These are phyloP conservation scores for Aspergillus aculeatinus DNA, from an alignment of 2,329 filamentous ascomycete genomes.

Conservation along the genomic window DNA sequence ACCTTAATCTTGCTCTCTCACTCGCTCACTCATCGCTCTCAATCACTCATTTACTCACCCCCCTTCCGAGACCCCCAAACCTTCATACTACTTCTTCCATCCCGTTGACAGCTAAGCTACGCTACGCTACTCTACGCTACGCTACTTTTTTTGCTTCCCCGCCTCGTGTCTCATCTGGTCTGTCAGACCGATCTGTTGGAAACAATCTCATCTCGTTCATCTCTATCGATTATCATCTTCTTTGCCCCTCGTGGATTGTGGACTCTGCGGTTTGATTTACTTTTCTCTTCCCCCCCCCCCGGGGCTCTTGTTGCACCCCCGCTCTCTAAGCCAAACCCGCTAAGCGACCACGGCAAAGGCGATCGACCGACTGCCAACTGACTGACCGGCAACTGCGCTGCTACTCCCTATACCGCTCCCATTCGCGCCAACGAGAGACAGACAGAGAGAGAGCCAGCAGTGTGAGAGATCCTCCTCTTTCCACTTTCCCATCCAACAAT, in stretches of 20 bases:
- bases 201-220: not conserved
- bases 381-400: constrained; percentile 21
- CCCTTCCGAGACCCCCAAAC: constrained; percentile 1
- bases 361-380: constrained; percentile 32
- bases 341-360: constrained; percentile 41
- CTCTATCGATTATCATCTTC: not conserved
- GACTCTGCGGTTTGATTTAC: constrained; percentile 1
- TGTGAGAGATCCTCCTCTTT: constrained; percentile 11
- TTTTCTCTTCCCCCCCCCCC: constrained; percentile 16
- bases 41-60: not conserved
- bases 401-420: constrained; percentile 22
- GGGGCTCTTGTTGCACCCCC: constrained; percentile 29
- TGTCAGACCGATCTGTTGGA: not conserved
- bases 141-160: not conserved
- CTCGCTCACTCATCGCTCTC: not conserved
- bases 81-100: not conserved
- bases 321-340: constrained; percentile 35
- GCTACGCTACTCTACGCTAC: not conserved
- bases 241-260: constrained; percentile 1
- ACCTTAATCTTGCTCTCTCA: not conserved
- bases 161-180: not conserved
- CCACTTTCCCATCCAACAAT: constrained; percentile 7
- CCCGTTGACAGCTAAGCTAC: not conserved
- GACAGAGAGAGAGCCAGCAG: constrained; percentile 12
- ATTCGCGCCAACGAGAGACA: constrained; percentile 18